Percentiles rank a stretch among this genome's conserved stretches.
phyloP scores from a whole-genome alignment of 306 rosid genomes.

The Cicer chorassanicum region DNA sequence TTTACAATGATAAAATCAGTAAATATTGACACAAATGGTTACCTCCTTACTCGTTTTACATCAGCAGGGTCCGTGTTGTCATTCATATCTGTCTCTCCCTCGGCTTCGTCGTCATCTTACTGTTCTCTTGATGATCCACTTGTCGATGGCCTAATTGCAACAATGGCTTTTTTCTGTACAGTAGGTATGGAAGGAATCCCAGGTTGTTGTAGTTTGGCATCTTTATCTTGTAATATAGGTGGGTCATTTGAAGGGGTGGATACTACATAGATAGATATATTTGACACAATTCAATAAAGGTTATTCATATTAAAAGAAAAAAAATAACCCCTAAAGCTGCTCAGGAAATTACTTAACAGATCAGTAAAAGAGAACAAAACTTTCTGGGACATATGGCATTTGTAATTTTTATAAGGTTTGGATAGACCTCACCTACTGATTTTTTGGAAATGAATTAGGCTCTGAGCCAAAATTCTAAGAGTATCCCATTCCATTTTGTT shows the following conservation, averaged over 20 bases:
- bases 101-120: slow-evolving; percentile 84
- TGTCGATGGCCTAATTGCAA: slow-evolving; percentile 55
- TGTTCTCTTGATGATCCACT: slow-evolving; percentile 93
- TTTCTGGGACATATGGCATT: not conserved
- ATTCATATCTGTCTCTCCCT: slow-evolving; percentile 72
- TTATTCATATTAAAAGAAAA: slow-evolving; percentile 22
- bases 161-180: slow-evolving; percentile 54
- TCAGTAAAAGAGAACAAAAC: slow-evolving; percentile 14
- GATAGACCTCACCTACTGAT: too few species aligned
- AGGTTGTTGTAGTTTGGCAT: slow-evolving; percentile 49
- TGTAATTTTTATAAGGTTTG: too few species aligned
- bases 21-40: slow-evolving; percentile 46
- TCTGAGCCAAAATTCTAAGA: too few species aligned
- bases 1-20: slow-evolving; percentile 28
- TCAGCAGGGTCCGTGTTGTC: slow-evolving; percentile 74
- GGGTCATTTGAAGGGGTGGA: slow-evolving; percentile 56
- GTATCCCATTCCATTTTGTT: too few species aligned
- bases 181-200: slow-evolving; percentile 57
- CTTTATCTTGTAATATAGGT: slow-evolving; percentile 69
- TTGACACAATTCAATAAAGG: slow-evolving; percentile 37
- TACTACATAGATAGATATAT: slow-evolving; percentile 54
- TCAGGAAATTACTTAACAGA: not conserved
- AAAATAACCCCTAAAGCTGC: slow-evolving; percentile 25
- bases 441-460: too few species aligned
- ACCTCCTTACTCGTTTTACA: slow-evolving; percentile 95